phyloP scores from a whole-genome alignment of 1,284 basidiomycete species.

The Erythrobasidium hasegawianum region DNA sequence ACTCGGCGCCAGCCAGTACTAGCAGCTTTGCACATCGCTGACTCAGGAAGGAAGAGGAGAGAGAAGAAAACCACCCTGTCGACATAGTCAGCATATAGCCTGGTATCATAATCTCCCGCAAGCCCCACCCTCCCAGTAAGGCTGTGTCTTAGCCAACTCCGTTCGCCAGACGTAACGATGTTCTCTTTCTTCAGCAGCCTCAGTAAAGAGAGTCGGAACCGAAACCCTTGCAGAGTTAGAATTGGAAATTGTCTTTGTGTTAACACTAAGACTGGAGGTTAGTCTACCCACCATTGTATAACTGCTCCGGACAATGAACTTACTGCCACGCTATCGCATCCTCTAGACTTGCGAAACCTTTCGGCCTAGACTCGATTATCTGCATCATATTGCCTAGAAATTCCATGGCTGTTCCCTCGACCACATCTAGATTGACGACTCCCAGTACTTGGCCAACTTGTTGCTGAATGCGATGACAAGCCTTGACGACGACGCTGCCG shows the following conservation, averaged over 20 bases:
- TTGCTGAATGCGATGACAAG: constrained; percentile 63
- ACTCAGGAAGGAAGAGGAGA: constrained; percentile 72
- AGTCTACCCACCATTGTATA: neutral
- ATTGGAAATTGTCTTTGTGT: constrained; percentile 74
- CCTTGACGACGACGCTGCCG: constrained; percentile 74
- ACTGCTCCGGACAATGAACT: constrained; percentile 1
- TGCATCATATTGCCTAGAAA: constrained; percentile 84
- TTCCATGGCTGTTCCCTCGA: constrained; percentile 94
- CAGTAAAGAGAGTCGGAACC: constrained; percentile 68
- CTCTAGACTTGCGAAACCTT: constrained; percentile 73
- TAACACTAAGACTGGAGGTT: constrained; percentile 58
- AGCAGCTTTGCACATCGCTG: constrained; percentile 76
- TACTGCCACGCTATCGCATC: constrained; percentile 95
- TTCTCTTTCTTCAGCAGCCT: constrained; percentile 47
- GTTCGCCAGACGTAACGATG: constrained; percentile 66
- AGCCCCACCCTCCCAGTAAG: constrained; percentile 74
- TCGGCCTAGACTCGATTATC: constrained; percentile 78
- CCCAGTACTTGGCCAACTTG: constrained; percentile 70
- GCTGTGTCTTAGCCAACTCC: constrained; percentile 74
- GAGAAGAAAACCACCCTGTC: constrained; percentile 81
- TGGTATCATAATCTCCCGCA: neutral
- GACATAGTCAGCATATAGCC: neutral
- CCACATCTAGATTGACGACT: constrained; percentile 87
- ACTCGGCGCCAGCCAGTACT: constrained; percentile 85
- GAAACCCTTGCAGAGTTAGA: constrained; percentile 74